Conservation (phyloP, 108 stramenopile species). For the Nannochloropsis granulata region DNA sequence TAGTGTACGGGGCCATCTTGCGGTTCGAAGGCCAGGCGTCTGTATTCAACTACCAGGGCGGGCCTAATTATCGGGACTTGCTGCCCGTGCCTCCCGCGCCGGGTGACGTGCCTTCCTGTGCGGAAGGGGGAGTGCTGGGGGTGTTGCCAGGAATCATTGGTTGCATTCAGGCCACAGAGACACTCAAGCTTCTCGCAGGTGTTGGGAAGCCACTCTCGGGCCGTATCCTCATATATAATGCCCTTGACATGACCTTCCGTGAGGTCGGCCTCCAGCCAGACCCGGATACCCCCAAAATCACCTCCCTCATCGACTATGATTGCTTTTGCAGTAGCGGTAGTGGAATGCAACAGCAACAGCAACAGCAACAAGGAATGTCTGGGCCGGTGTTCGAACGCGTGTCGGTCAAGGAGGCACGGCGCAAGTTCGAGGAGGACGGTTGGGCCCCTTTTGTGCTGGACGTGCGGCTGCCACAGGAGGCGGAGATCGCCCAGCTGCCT, state of each 20-base stretch:
- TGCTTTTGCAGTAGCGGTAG: slow-evolving; percentile 60
- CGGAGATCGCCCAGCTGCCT: slow-evolving; percentile 74
- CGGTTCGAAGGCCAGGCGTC: slow-evolving; percentile 83
- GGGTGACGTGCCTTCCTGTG: slow-evolving; percentile 77
- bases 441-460: slow-evolving; percentile 84
- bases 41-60: slow-evolving; percentile 52
- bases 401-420: slow-evolving; percentile 48
- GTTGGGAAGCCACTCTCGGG: slow-evolving; percentile 32
- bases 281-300: slow-evolving; percentile 35
- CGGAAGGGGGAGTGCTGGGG: slow-evolving; percentile 84
- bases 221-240: slow-evolving; percentile 59
- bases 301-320: slow-evolving; percentile 61
- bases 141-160: slow-evolving; percentile 84
- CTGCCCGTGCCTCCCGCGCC: slow-evolving; percentile 73
- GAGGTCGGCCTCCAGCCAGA: slow-evolving; percentile 45
- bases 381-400: slow-evolving; percentile 47
- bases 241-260: slow-evolving; percentile 55
- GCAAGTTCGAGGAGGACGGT: slow-evolving; percentile 49
- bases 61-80: slow-evolving; percentile 70
- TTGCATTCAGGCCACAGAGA: slow-evolving; percentile 79
- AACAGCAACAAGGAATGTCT: neutral
- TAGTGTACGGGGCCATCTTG: slow-evolving; percentile 75
- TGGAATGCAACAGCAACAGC: slow-evolving; percentile 17
- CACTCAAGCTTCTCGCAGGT: slow-evolving; percentile 54
- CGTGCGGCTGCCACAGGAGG: slow-evolving; percentile 69